A percentile compares a stretch with the other conserved stretches of the same genome.
phyloP scores from a whole-genome alignment of 1,284 basidiomycete genomes.

The Malassezia slooffiae region DNA sequence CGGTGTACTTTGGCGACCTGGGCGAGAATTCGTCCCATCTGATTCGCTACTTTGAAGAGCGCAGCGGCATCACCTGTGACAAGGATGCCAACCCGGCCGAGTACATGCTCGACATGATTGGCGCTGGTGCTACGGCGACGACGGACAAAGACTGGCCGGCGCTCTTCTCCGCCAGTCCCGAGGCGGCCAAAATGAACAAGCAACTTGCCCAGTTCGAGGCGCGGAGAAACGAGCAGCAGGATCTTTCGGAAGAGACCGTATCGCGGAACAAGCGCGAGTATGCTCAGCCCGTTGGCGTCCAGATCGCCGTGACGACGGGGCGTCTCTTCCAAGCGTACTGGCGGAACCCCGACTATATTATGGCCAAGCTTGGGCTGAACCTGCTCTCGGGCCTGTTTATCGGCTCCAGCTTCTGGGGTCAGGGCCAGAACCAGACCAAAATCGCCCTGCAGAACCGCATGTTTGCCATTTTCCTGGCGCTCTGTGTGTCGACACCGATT shows the following conservation, averaged over 20 bases:
- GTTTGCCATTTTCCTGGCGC: constrained; percentile 52
- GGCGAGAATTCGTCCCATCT: constrained; percentile 52
- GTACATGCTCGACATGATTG: constrained; percentile 49
- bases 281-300: constrained; percentile 28
- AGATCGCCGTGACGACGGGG: constrained; percentile 26
- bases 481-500: constrained; percentile 33
- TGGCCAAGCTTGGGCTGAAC: constrained; percentile 50
- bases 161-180: constrained; percentile 20
- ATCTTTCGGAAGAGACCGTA: background rate
- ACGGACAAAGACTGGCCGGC: constrained; percentile 30
- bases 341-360: constrained; percentile 35
- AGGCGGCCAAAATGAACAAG: constrained; percentile 13
- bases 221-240: constrained; percentile 43
- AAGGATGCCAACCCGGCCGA: constrained; percentile 52
- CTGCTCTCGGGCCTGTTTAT: constrained; percentile 54
- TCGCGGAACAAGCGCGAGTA: constrained; percentile 32
- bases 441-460: constrained; percentile 60
- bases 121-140: constrained; percentile 37
- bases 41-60: constrained; percentile 52
- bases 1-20: constrained; percentile 55
- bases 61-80: constrained; percentile 51
- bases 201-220: constrained; percentile 44
- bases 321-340: constrained; percentile 41
- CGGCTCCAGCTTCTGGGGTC: constrained; percentile 47
- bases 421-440: constrained; percentile 18